phyloP scores from a whole-genome alignment of 768 basidiomycete genomes.

The Mrakia gelida region DNA sequence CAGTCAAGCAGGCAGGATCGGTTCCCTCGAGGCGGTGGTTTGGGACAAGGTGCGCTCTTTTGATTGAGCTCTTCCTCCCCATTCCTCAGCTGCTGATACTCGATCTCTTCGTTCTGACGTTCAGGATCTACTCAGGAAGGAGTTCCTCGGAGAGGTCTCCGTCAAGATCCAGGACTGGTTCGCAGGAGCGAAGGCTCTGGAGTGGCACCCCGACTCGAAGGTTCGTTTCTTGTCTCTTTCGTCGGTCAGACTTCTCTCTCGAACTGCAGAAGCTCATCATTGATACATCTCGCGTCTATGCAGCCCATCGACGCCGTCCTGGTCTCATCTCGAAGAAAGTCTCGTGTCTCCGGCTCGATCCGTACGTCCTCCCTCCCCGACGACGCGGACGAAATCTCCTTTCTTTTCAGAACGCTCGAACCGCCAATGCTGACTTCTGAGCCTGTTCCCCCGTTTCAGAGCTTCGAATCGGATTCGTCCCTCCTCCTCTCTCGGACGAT shows the following conservation, averaged over 20 bases:
- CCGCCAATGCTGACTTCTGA: not conserved
- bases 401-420: not conserved
- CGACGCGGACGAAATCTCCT: not conserved
- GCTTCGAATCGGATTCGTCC: slow-evolving; percentile 61
- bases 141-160: slow-evolving; percentile 85
- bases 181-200: slow-evolving; percentile 49
- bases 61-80: not conserved
- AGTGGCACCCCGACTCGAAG: slow-evolving; percentile 60
- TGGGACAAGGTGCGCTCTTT: slow-evolving; percentile 71
- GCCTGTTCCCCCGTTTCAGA: slow-evolving; percentile 24
- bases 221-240: slow-evolving; percentile 48
- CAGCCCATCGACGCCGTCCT: slow-evolving; percentile 52
- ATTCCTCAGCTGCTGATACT: not conserved
- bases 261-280: no score
- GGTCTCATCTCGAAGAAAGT: slow-evolving; percentile 53
- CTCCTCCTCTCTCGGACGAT: slow-evolving; percentile 31
- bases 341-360: slow-evolving; percentile 54
- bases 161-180: slow-evolving; percentile 83
- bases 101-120: not conserved
- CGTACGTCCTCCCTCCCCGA: slow-evolving; percentile 28
- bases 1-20: slow-evolving; percentile 51
- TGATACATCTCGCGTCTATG: not conserved
- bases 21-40: slow-evolving; percentile 68
- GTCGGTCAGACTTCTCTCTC: not conserved
- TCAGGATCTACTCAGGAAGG: slow-evolving; percentile 69